phyloP scores from a whole-genome alignment of 2,329 filamentous ascomycete species.

The Stachybotrys chlorohalonatus region DNA sequence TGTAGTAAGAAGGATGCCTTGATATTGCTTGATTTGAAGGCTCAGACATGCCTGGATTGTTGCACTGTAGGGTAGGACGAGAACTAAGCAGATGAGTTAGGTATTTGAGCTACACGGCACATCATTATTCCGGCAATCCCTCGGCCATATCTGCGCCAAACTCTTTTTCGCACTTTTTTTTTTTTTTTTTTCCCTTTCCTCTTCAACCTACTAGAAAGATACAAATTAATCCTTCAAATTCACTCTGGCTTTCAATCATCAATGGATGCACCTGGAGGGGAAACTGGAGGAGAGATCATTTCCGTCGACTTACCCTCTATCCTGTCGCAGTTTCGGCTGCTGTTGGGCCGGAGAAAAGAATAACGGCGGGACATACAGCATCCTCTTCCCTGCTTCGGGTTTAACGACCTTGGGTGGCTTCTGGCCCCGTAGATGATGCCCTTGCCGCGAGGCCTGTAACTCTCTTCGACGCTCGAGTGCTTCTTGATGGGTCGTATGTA shows the following conservation, averaged over 20 bases:
- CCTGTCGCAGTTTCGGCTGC: constrained; percentile 21
- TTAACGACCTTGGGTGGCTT: background rate
- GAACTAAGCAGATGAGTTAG: background rate
- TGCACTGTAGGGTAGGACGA: background rate
- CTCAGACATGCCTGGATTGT: no score
- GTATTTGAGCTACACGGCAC: constrained; percentile 5
- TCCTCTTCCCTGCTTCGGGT: background rate
- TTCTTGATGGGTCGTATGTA: no score
- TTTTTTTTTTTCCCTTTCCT: constrained; percentile 17
- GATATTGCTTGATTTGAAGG: no score
- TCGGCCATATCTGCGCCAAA: background rate
- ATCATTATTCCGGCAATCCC: constrained; percentile 16
- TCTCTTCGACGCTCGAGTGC: no score
- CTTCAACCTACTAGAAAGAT: constrained; percentile 34
- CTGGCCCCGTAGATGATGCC: no score
- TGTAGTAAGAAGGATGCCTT: no score
- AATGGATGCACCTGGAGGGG: constrained; percentile 54
- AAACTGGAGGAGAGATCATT: constrained; percentile 59
- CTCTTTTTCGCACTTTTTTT: constrained; percentile 1
- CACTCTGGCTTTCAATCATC: constrained; percentile 54
- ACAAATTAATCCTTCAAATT: constrained; percentile 50
- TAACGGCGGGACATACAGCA: constrained; percentile 21
- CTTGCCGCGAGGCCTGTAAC: no score
- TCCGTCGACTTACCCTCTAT: constrained; percentile 42
- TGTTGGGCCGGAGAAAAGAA: constrained; percentile 26